phyloP scores from a whole-genome alignment of 179 eudicot genomes.

The Camellia oleifera region DNA sequence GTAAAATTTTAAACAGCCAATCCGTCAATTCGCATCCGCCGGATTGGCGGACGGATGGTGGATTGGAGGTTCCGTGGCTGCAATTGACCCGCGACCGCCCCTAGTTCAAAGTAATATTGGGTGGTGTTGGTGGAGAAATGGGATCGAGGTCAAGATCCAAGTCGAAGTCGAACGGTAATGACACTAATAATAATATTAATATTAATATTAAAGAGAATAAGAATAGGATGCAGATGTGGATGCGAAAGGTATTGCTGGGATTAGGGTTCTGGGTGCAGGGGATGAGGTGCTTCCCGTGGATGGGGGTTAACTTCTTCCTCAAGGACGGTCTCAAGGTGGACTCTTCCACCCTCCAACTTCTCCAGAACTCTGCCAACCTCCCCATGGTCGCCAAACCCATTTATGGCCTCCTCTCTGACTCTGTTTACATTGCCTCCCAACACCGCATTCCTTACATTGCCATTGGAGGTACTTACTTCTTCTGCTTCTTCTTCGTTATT shows the following conservation, averaged over 20 bases:
- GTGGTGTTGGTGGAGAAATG: too few relatives aligned
- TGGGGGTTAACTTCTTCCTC: slow-evolving; percentile 71
- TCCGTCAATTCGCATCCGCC: too few relatives aligned
- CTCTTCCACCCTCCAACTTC: slow-evolving; percentile 75
- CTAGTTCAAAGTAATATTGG: too few relatives aligned
- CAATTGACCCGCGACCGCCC: too few relatives aligned
- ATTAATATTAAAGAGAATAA: too few relatives aligned
- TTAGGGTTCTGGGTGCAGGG: slow-evolving; percentile 92
- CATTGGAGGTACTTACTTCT: slow-evolving; percentile 58
- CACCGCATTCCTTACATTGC: slow-evolving; percentile 94
- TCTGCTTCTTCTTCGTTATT: neutral
- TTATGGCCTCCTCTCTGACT: slow-evolving; percentile 82
- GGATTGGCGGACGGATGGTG: too few relatives aligned
- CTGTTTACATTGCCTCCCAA: slow-evolving; percentile 59
- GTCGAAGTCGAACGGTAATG: too few relatives aligned
- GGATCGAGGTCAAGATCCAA: too few relatives aligned
- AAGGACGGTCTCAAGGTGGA: slow-evolving; percentile 72
- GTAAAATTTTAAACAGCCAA: too few relatives aligned
- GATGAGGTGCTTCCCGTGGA: slow-evolving; percentile 91
- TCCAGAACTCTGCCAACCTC: slow-evolving; percentile 69
- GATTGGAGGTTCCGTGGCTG: too few relatives aligned
- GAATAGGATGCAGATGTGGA: neutral
- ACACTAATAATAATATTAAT: too few relatives aligned
- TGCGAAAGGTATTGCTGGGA: slow-evolving; percentile 54
- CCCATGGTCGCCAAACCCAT: slow-evolving; percentile 97